Evolutionary conservation across 129 eudicot genomes (phyloP).

Genomic region (Logfia minima): DNA sequence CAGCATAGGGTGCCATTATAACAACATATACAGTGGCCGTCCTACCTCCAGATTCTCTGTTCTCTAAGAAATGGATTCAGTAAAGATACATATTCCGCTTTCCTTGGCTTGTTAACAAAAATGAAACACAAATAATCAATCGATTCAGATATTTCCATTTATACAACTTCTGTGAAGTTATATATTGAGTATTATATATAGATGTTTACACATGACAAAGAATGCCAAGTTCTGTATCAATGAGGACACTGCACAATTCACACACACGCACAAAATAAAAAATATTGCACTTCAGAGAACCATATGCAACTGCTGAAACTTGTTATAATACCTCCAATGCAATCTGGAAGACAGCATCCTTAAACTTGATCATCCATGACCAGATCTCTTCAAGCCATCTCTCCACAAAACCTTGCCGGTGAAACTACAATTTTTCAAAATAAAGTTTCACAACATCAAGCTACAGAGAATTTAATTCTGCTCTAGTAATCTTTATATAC

Average conservation of each 20-base stretch:
- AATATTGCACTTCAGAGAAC: conserved; percentile 14
- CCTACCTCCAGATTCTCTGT: not conserved
- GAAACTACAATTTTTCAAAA: conserved; percentile 59
- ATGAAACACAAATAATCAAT: not conserved
- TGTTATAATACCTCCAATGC: conserved; percentile 61
- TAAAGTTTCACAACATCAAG: conserved; percentile 18
- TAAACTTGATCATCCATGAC: conserved; percentile 80
- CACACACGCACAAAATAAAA: not conserved
- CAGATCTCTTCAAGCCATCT: conserved; percentile 91
- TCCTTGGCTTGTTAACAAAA: not conserved
- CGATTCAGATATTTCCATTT: not conserved
- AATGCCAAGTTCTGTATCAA: not conserved
- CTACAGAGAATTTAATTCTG: not conserved
- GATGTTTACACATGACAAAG: not conserved
- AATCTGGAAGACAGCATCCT: conserved; percentile 58
- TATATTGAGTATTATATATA: not conserved
- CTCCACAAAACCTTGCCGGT: conserved; percentile 75
- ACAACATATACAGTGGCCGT: not conserved
- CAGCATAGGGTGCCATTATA: not conserved
- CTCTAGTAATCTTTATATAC: not conserved
- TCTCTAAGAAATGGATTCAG: not conserved
- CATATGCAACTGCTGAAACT: conserved; percentile 11
- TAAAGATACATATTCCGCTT: not conserved
- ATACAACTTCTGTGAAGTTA: not conserved
- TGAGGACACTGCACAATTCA: not conserved